A percentile compares a stretch with the other conserved stretches of the same genome.
Evolutionary conservation across 345 rosid species (phyloP).

Genomic region (Cochlearia excelsa): DNA sequence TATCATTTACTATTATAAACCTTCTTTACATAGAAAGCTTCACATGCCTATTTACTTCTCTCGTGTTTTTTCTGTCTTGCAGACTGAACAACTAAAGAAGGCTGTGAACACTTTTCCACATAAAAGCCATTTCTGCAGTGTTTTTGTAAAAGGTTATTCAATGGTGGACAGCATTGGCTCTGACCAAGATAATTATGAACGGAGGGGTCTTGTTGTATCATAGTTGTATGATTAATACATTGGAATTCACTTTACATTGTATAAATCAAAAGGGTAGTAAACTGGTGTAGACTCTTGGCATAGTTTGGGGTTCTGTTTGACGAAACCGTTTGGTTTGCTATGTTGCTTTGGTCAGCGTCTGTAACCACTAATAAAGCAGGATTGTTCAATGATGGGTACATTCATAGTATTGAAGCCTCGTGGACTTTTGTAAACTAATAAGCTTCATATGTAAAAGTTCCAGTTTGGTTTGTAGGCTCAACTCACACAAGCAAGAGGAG

Average conservation of each 20-base stretch:
- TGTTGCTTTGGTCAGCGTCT: too few relatives aligned
- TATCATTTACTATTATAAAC: not conserved
- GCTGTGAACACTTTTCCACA: conserved; percentile 7
- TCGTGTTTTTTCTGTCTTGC: conserved; percentile 1
- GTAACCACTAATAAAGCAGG: too few relatives aligned
- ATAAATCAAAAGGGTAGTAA: conserved; percentile 11
- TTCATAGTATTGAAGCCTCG: too few relatives aligned
- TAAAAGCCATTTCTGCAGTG: not conserved
- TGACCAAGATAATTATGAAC: conserved; percentile 1
- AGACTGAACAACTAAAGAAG: conserved; percentile 23
- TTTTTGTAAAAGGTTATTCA: conserved; percentile 7
- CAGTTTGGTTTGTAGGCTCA: too few relatives aligned
- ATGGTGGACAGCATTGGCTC: conserved; percentile 6
- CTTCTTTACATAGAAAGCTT: not conserved
- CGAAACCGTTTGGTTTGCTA: not conserved
- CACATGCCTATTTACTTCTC: conserved; percentile 22
- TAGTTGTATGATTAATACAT: not conserved
- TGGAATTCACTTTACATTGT: conserved; percentile 3
- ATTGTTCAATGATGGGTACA: too few relatives aligned
- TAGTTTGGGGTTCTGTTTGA: too few relatives aligned
- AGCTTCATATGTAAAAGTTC: too few relatives aligned
- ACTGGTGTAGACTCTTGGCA: not conserved
- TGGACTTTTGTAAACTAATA: too few relatives aligned
- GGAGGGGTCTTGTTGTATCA: conserved; percentile 6
- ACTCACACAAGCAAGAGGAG: conserved; percentile 8